Evolutionary conservation across 169 alveolate species (phyloP).

Genomic region (Blepharisma undulans): DNA sequence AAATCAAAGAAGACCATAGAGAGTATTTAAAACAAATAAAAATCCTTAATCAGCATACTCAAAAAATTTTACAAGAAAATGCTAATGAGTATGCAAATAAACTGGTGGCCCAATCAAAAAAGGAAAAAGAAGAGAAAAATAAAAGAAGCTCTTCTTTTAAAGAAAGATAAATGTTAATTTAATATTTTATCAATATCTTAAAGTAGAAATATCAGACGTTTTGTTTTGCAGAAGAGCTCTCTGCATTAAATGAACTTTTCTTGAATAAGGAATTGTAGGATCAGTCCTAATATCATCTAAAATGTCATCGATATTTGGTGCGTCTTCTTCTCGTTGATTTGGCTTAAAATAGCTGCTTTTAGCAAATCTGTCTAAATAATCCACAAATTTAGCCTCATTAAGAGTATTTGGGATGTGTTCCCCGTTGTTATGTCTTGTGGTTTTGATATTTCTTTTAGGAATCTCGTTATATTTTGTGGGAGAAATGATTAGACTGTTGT

Average conservation of each 20-base stretch:
- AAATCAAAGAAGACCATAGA: slow-evolving; percentile 8
- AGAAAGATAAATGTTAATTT: not conserved
- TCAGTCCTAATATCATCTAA: slow-evolving; percentile 12
- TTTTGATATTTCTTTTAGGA: not conserved
- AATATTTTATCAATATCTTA: not conserved
- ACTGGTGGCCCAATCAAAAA: not conserved
- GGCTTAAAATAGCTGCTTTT: slow-evolving; percentile 7
- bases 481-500: not conserved
- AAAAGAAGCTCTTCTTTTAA: not conserved
- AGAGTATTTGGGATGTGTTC: not conserved
- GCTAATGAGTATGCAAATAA: slow-evolving; percentile 29
- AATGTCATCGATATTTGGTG: not conserved
- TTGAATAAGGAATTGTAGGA: not conserved
- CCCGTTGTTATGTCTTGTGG: not conserved
- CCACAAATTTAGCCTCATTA: not conserved
- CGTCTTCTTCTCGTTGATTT: not conserved
- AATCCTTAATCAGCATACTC: not conserved
- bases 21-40: not conserved
- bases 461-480: not conserved
- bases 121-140: not conserved
- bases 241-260: not conserved
- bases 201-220: not conserved
- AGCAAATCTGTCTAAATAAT: not conserved
- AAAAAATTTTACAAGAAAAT: slow-evolving; percentile 1
- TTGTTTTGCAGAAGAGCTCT: not conserved